Evolutionary conservation across 306 rosid species (phyloP).

Genomic region (Dicorynia guianensis): DNA sequence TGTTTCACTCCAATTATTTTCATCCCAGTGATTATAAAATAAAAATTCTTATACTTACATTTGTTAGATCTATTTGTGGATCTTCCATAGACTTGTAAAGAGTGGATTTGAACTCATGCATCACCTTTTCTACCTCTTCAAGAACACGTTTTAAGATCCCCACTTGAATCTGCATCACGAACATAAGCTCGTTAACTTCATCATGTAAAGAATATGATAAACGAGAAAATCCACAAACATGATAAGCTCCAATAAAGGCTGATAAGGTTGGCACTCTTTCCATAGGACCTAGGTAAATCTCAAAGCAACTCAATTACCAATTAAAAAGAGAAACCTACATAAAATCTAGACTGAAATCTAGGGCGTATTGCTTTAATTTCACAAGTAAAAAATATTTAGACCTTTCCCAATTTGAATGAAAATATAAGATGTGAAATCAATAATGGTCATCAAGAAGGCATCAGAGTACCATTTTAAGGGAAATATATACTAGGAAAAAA

Average conservation of each 20-base stretch:
- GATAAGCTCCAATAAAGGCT: constrained; percentile 36
- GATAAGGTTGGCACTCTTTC: constrained; percentile 25
- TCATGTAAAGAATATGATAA: constrained; percentile 27
- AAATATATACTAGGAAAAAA: neutral
- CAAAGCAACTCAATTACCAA: constrained; percentile 30
- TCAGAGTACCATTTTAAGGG: neutral
- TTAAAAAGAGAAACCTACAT: constrained; percentile 27
- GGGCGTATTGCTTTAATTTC: neutral
- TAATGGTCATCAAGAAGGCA: neutral
- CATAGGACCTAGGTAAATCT: neutral
- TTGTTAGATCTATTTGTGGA: constrained; percentile 88
- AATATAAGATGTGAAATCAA: neutral
- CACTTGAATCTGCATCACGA: constrained; percentile 65
- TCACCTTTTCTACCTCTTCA: constrained; percentile 99
- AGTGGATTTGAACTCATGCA: constrained; percentile 91
- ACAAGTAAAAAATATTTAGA: neutral
- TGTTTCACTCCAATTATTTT: constrained; percentile 34
- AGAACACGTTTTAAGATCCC: constrained; percentile 97
- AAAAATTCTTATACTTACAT: constrained; percentile 60
- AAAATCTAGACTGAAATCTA: constrained; percentile 22
- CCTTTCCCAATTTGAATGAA: neutral
- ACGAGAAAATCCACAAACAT: constrained; percentile 27
- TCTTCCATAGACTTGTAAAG: constrained; percentile 98
- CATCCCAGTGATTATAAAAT: constrained; percentile 15
- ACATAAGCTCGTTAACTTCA: constrained; percentile 27